Evolutionary conservation across 306 rosid species (phyloP).

Genomic region (Citrullus colocynthis): DNA sequence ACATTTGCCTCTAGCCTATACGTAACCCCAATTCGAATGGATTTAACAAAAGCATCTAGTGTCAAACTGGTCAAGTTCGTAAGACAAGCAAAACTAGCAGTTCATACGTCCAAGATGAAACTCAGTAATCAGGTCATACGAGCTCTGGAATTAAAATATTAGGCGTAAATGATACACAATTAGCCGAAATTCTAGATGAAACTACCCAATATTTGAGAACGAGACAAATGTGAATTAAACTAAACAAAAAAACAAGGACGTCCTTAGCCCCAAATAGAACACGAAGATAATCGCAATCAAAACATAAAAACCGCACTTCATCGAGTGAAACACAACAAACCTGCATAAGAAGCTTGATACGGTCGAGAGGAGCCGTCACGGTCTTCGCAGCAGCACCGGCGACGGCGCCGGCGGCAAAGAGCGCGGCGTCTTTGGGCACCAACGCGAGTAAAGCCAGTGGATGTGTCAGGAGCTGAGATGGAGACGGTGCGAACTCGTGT

Average conservation of each 20-base stretch:
- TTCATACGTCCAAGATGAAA: background rate
- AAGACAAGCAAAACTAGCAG: background rate
- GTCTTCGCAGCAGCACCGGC: constrained; percentile 85
- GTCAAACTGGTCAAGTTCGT: background rate
- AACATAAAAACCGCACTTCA: background rate
- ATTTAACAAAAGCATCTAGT: background rate
- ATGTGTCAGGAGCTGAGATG: constrained; percentile 60
- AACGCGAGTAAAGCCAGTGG: constrained; percentile 49
- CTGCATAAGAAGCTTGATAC: constrained; percentile 97
- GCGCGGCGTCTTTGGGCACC: constrained; percentile 55
- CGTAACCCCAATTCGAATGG: background rate
- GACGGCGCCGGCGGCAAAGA: constrained; percentile 72
- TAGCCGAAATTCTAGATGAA: background rate
- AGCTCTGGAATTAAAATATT: background rate
- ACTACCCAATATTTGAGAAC: background rate
- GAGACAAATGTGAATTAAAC: background rate
- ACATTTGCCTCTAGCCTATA: background rate
- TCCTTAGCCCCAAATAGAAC: background rate
- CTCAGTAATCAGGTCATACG: background rate
- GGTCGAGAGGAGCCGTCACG: constrained; percentile 90
- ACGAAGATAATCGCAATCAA: background rate
- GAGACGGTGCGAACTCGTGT: constrained; percentile 39
- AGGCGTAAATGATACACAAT: background rate
- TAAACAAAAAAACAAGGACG: background rate
- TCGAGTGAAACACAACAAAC: constrained; percentile 16